phyloP scores from a whole-genome alignment of 345 rosid species.

The Dovyalis caffra region DNA sequence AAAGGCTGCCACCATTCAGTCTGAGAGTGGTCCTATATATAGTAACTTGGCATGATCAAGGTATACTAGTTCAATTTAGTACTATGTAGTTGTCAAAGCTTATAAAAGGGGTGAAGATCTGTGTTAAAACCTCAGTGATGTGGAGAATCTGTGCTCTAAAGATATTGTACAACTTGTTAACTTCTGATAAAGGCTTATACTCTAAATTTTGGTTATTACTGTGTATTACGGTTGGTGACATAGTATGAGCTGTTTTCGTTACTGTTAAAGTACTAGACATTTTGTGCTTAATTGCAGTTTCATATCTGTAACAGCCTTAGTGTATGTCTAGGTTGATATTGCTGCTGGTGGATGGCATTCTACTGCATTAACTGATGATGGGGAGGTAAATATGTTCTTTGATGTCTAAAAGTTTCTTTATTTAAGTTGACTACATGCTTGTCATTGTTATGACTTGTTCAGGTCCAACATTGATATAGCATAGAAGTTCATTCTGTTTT shows the following conservation, averaged over 20 bases:
- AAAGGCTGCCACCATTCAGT: not conserved
- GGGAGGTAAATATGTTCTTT: conserved; percentile 57
- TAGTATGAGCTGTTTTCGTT: not conserved
- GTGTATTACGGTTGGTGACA: not conserved
- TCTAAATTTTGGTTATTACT: conserved; percentile 12
- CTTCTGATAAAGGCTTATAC: not conserved
- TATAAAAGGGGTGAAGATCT: not conserved
- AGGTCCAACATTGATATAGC: not conserved
- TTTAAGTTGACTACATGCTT: not conserved
- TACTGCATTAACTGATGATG: conserved; percentile 74
- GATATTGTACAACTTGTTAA: not conserved
- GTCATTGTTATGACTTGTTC: not conserved
- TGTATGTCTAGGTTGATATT: conserved; percentile 74
- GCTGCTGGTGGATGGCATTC: conserved; percentile 99
- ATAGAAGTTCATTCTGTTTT: conserved; percentile 1
- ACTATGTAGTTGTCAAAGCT: not conserved
- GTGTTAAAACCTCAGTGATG: not conserved
- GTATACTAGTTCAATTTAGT: not conserved
- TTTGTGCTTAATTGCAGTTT: conserved; percentile 5
- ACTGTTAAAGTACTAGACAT: not conserved
- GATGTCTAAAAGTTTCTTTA: conserved; percentile 1
- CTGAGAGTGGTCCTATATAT: not conserved
- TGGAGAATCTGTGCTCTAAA: not conserved
- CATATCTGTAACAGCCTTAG: not conserved
- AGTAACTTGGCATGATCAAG: not conserved